phyloP scores from a whole-genome alignment of 257 asterid species.

The Capsicum baccatum region DNA sequence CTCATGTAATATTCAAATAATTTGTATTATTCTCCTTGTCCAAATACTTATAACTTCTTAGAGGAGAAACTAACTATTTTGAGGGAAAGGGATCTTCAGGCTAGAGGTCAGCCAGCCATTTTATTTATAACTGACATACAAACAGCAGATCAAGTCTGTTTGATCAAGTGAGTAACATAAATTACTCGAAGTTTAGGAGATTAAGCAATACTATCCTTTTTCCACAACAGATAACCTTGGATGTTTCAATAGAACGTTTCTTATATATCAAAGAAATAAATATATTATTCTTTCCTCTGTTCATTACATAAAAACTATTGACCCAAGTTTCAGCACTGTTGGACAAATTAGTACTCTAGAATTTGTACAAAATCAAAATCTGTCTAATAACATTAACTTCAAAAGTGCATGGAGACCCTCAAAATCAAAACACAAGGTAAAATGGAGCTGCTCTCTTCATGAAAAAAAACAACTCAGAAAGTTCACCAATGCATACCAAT shows the following conservation, averaged over 20 bases:
- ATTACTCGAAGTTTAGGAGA: neutral
- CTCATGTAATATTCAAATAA: no score
- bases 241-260: neutral
- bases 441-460: neutral
- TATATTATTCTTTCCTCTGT: no score
- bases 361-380: neutral
- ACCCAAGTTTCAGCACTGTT: neutral
- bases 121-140: neutral
- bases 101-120: neutral
- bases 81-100: neutral
- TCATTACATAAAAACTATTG: neutral
- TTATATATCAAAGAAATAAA: neutral
- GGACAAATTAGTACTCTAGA: neutral
- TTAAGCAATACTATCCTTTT: no score
- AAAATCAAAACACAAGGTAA: neutral
- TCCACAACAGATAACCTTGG: neutral
- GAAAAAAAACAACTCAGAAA: neutral
- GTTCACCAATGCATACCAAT: conserved; percentile 56
- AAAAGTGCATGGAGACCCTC: neutral
- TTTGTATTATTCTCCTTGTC: no score
- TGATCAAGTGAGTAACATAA: neutral
- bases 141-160: neutral
- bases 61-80: neutral
- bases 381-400: neutral
- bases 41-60: neutral